Evolutionary conservation across 352 stramenopile genomes (phyloP), one percentile per base, ranked within the genome.

Genomic region (Phytophthora vignae): DNA sequence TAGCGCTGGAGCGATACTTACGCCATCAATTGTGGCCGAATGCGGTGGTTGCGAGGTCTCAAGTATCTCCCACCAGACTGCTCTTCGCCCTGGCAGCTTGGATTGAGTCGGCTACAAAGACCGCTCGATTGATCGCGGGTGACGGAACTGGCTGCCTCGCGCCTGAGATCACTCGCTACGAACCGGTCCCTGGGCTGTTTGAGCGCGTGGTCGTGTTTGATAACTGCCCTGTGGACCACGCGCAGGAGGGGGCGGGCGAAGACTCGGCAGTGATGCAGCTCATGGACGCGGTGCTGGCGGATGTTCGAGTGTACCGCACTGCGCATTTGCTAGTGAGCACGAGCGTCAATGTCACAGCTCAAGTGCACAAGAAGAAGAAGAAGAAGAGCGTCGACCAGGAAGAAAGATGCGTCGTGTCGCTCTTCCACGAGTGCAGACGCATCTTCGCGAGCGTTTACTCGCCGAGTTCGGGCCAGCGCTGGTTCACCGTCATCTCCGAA

Each of bases 401-500:
- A 19, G 75, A 80, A 6, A 82, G 79, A 0, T 91, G 83, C 27
- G 63, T 96, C 11, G 55, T 95, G n/a, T 88, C 62, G 10, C 72
- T 96, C 21, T 92, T 81, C 31, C 89, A 93, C 49, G 87, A 96
- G 64, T 94, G 84, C 53, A 69, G 82, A 55, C 80, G 82, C 36
- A 70, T 94, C 25, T 96, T 82, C 53, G 85, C 91, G 36, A 90
- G 65, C 22, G 85, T 74, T 4, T 96, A 96, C 70, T 84, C 91
- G 7, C 87, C 89, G 0, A 63, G 60, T 1, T 81, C 76, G 5
- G 82, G 79, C 46, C 81, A 75, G 25, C 61, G 78, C 7, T 94
- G 87, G 87, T 76, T 88, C 31, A 78, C 76, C 3, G 68, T 77
- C 5, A 77, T 96, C 17, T 68, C 69, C 0, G 85, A 96, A 50